A percentile compares a stretch with the other conserved stretches of the same genome.
These are phyloP conservation scores for Fraxinus xanthoxyloides DNA, from an alignment of 305 asterid species.

Conservation along the genomic window DNA sequence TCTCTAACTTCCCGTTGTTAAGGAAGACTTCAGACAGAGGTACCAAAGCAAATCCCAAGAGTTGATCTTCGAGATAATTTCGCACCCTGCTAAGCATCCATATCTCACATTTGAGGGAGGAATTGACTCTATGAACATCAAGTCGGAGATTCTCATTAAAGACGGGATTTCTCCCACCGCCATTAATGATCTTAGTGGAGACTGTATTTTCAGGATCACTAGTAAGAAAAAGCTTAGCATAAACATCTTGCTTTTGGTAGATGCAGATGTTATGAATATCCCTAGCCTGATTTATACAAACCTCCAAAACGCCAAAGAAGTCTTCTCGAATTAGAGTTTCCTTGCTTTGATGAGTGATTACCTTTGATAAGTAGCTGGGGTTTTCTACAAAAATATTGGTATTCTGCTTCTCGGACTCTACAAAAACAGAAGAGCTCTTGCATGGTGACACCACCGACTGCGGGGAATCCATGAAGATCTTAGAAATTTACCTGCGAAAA, in stretches of 20 bases:
- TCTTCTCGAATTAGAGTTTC: conserved; percentile 22
- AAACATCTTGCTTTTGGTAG: conserved; percentile 61
- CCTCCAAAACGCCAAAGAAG: conserved; percentile 40
- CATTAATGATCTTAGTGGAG: conserved; percentile 43
- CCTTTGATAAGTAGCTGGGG: conserved; percentile 22
- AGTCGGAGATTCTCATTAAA: conserved; percentile 42
- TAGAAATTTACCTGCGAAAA: not conserved
- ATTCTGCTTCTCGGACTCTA: conserved; percentile 40
- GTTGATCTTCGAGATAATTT: conserved; percentile 56
- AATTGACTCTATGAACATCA: conserved; percentile 34
- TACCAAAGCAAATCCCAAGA: conserved; percentile 51
- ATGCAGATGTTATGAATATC: conserved; percentile 57
- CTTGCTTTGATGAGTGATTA: conserved; percentile 23
- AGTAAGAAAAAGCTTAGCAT: conserved; percentile 49
- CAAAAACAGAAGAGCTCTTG: conserved; percentile 29
- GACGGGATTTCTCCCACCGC: conserved; percentile 52
- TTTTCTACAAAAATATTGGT: conserved; percentile 29
- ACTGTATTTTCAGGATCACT: conserved; percentile 46
- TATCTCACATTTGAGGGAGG: conserved; percentile 48
- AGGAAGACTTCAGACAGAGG: conserved; percentile 43
- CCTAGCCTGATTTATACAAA: conserved; percentile 46
- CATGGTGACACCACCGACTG: conserved; percentile 45
- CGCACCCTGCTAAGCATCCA: conserved; percentile 58
- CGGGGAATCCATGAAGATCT: conserved; percentile 37
- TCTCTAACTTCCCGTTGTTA: conserved; percentile 41